Evolutionary conservation across 495 filamentous ascomycete genomes (phyloP), one percentile per base, ranked within the genome.

Genomic region (Bryoglossum gracile): DNA sequence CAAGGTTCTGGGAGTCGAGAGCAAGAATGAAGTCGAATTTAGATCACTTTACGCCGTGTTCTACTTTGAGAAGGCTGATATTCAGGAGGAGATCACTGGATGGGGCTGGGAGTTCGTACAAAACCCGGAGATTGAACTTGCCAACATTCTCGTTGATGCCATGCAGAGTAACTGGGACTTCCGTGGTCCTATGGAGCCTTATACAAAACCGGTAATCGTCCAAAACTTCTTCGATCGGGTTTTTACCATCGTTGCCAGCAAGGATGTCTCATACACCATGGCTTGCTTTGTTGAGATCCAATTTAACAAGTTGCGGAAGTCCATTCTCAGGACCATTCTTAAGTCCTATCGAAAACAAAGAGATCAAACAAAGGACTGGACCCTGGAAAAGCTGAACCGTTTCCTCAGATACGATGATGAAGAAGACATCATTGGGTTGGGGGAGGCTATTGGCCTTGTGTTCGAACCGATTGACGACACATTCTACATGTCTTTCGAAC

Each of bases 201-300:
- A 71, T 76, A 58, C 60, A 52, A 37, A 54, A 48, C 48, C 50
- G 23, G 51, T 61, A 34, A 67, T 81, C 50, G 72, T 81, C 1
- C 78, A 84, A 44, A 75, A 80, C 2, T 82, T 82, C 41, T 84
- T 78, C 56, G 59, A 71, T 16, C 76, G 81, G 21, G 92, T 92
- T 61, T 97, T 94, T 67, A 70, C 70, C 2, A 70, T 92, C 30
- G 68, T 96, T 33, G 73, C 79, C 44, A 82, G 83, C 8, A 74
- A 74, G 1, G 65, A 72, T 42, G 78, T 89, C 1, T 87, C 91
- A 0, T 97, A 95, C 64, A 75, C 90, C 16, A 91, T 94, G 84
- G 91, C 86, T 4, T 96, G 91, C 62, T 83, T 95, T 32, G 89
- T 90, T 2, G 90, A 96, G 61, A 82, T 90, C 13, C 86, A 89